A percentile compares a stretch with the other conserved stretches of the same genome.
Evolutionary conservation across 441 rosid species (phyloP).

Genomic region (Kokia cookei): DNA sequence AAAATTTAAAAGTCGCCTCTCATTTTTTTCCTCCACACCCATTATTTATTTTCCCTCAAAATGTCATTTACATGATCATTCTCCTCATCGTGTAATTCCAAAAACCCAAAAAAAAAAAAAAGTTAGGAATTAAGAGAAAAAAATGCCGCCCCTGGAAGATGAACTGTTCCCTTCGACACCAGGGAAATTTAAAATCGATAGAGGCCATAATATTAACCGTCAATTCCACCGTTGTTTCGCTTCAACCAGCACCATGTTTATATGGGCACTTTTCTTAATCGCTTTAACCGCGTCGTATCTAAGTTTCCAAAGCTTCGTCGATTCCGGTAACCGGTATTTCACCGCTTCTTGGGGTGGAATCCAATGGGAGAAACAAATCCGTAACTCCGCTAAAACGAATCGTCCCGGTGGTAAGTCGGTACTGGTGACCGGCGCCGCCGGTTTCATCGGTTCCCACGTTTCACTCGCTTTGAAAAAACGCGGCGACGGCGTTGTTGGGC

Average conservation of each 20-base stretch:
- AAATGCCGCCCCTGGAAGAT: conserved; percentile 41
- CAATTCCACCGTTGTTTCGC: conserved; percentile 82
- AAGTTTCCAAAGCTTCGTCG: conserved; percentile 72
- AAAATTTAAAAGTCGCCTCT: conserved; percentile 11
- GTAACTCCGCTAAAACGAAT: conserved; percentile 70
- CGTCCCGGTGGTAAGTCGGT: conserved; percentile 70
- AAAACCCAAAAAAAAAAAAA: neutral
- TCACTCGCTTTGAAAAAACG: conserved; percentile 65
- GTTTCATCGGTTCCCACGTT: conserved; percentile 84
- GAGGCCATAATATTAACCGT: conserved; percentile 40
- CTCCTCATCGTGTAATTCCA: neutral
- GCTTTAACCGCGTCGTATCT: conserved; percentile 87
- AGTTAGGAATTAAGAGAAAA: neutral
- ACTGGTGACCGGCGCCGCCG: conserved; percentile 87
- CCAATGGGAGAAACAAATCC: conserved; percentile 84
- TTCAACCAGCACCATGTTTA: conserved; percentile 81
- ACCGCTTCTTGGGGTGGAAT: conserved; percentile 81
- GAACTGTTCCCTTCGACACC: conserved; percentile 91
- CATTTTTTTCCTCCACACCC: conserved; percentile 29
- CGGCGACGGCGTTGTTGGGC: conserved; percentile 90
- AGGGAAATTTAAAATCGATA: conserved; percentile 84
- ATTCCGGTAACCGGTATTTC: conserved; percentile 69
- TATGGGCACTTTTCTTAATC: conserved; percentile 86
- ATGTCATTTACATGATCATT: neutral
- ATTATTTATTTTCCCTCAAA: neutral